Conservation (phyloP, 2,329 filamentous ascomycete genomes). For the Calonectria ilicicola region DNA sequence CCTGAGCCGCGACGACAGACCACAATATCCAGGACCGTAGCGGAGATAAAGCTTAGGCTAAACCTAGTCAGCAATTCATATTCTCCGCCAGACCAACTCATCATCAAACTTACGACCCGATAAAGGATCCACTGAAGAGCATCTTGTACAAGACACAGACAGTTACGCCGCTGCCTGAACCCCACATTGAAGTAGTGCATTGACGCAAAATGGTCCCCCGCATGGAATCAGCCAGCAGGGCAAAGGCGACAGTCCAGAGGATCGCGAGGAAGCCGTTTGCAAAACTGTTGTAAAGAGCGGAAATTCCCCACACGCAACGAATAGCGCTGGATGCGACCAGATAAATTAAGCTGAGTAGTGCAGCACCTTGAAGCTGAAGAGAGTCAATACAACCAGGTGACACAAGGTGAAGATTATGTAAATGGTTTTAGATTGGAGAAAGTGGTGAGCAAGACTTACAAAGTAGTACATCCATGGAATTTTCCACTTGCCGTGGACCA, state of each 20-base stretch:
- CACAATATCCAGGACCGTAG: neutral
- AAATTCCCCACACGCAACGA: neutral
- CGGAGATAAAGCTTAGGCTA: neutral
- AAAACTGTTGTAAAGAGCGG: neutral
- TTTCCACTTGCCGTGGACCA: neutral
- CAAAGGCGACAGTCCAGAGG: neutral
- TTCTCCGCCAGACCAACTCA: neutral
- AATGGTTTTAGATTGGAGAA: no score
- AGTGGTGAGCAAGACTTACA: neutral
- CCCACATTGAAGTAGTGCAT: neutral
- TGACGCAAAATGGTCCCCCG: neutral
- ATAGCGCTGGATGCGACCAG: neutral
- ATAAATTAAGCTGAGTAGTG: neutral
- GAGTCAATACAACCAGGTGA: neutral
- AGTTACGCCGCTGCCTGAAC: neutral
- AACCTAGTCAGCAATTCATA: neutral
- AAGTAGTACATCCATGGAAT: constrained; percentile 5
- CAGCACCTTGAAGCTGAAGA: neutral
- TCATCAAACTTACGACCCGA: neutral
- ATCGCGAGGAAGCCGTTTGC: neutral
- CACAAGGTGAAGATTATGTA: no score
- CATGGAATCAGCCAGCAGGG: neutral
- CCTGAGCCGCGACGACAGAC: neutral
- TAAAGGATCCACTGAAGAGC: neutral
- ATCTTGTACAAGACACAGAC: neutral